phyloP scores from a whole-genome alignment of 768 basidiomycete species.

The Ramaria sp. region DNA sequence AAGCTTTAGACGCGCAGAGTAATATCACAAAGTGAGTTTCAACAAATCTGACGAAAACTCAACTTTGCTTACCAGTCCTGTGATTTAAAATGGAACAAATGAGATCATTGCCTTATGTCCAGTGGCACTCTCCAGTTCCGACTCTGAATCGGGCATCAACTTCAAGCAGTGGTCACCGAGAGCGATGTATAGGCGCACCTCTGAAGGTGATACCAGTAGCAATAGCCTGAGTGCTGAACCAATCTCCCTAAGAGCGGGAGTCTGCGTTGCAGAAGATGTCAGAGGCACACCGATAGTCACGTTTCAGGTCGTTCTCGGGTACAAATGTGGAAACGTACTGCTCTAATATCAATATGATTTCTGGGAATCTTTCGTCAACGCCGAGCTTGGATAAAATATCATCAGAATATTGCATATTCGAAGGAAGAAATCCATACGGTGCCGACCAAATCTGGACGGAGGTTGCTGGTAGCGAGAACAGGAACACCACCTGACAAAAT shows the following conservation, averaged over 20 bases:
- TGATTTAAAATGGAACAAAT: not conserved
- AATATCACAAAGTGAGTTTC: no score
- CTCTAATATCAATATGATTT: not conserved
- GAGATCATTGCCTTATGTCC: not conserved
- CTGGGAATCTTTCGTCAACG: not conserved
- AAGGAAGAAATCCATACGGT: not conserved
- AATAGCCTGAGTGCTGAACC: not conserved
- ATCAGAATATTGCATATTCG: not conserved
- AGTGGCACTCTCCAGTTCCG: not conserved
- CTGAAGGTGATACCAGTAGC: constrained; percentile 2
- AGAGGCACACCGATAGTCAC: not conserved
- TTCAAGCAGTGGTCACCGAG: not conserved
- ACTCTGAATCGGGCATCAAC: not conserved
- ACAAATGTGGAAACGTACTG: not conserved
- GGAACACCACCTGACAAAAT: not conserved
- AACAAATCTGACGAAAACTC: no score
- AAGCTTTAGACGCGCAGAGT: no score
- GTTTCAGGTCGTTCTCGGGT: not conserved
- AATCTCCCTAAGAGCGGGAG: not conserved
- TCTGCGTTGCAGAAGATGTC: not conserved
- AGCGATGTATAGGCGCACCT: not conserved
- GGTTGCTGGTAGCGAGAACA: not conserved
- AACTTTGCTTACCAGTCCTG: not conserved
- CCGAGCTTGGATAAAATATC: not conserved
- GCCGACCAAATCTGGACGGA: not conserved